These are phyloP conservation scores for Triangularia verruculosa DNA, from an alignment of 2,329 filamentous ascomycete species.

Conservation along the genomic window DNA sequence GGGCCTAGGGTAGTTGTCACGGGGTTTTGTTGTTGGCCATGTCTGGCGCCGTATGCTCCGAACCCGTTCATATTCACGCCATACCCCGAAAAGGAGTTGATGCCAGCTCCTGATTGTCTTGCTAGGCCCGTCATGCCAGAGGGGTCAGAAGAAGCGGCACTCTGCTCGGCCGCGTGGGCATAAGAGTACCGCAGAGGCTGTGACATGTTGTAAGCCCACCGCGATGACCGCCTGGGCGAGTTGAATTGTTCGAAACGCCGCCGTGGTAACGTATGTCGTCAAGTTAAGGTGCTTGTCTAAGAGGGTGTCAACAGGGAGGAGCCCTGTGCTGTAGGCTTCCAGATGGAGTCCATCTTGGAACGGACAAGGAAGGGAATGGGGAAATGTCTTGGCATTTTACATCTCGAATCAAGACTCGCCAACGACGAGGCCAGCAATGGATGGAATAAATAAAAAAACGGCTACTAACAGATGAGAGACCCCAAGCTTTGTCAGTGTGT, in stretches of 20 bases:
- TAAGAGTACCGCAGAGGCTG: conserved; percentile 10
- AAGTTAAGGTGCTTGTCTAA: not conserved
- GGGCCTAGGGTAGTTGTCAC: not conserved
- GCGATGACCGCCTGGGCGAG: not conserved
- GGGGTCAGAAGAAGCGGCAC: not conserved
- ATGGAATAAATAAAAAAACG: not conserved
- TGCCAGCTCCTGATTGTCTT: not conserved
- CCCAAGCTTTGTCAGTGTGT: not conserved
- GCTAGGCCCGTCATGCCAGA: not conserved
- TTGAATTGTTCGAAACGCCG: not conserved
- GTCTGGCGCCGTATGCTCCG: not conserved
- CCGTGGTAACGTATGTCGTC: not conserved
- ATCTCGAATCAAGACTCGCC: not conserved
- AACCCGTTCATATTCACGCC: not conserved
- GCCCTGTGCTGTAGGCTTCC: not conserved
- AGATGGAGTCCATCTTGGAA: not conserved
- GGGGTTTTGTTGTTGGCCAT: not conserved
- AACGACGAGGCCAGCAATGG: not conserved
- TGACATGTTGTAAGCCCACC: not conserved
- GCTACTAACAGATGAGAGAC: not conserved
- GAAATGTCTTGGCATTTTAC: conserved; percentile 1
- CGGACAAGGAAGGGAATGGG: not conserved
- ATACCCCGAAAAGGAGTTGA: not conserved
- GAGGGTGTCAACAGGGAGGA: conserved; percentile 3
- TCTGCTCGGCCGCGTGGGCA: not conserved